Percentiles rank a stretch among this genome's conserved stretches.
These are phyloP conservation scores for Heliosperma pusillum DNA, from an alignment of 148 eudicot species.

Conservation along the genomic window DNA sequence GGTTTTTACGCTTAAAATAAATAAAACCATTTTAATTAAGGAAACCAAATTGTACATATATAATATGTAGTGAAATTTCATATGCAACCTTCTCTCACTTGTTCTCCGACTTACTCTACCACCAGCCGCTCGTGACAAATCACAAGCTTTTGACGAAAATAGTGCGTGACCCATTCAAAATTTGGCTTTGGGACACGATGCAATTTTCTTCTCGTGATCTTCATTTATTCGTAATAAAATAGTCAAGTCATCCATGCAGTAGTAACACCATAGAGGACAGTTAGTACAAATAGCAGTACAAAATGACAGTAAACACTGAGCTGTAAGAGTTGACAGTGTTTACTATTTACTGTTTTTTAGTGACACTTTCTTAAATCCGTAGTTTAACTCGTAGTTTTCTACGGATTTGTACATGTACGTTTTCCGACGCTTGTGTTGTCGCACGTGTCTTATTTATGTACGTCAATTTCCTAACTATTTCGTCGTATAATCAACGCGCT, in stretches of 20 bases:
- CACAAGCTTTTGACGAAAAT: too few species aligned
- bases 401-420: slow-evolving; percentile 16
- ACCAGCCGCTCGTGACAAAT: too few species aligned
- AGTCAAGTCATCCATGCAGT: background rate
- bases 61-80: too few species aligned
- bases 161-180: too few species aligned
- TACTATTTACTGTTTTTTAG: too few species aligned
- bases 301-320: slow-evolving; percentile 9
- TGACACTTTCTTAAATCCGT: background rate
- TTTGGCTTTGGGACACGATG: too few species aligned
- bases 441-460: slow-evolving; percentile 19
- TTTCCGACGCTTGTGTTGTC: background rate
- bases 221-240: background rate
- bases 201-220: slow-evolving; percentile 12
- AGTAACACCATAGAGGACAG: background rate
- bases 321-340: background rate
- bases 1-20: too few species aligned
- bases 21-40: too few species aligned
- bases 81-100: too few species aligned
- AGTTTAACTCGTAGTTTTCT: slow-evolving; percentile 1
- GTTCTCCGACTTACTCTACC: too few species aligned
- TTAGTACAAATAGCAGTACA: slow-evolving; percentile 6
- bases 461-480: slow-evolving; percentile 4
- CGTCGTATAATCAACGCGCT: slow-evolving; percentile 3
- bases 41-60: too few species aligned